These are phyloP conservation scores for Populus davidiana DNA, from an alignment of 345 rosid species.

Conservation along the genomic window DNA sequence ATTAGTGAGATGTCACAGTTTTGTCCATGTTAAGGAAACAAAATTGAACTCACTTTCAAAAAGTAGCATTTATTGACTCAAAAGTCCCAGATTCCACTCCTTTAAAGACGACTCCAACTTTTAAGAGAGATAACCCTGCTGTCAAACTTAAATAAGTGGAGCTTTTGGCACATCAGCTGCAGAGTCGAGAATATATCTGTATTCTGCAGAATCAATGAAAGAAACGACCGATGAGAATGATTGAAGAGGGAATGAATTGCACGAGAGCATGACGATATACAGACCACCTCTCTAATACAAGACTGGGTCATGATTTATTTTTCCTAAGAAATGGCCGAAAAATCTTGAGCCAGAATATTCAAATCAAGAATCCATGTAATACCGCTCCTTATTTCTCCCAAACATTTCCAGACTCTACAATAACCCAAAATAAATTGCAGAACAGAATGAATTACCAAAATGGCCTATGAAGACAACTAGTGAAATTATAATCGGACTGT, in stretches of 20 bases:
- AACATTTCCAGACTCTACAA: neutral
- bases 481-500: neutral
- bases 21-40: constrained; percentile 18
- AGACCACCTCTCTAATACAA: neutral
- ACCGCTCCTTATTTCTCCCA: neutral
- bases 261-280: neutral
- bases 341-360: too few relatives aligned
- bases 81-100: constrained; percentile 2
- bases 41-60: neutral
- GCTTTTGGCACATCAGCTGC: neutral
- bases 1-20: neutral
- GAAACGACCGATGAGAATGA: neutral
- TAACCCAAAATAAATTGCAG: too few relatives aligned
- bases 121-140: neutral
- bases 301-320: too few relatives aligned
- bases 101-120: constrained; percentile 5
- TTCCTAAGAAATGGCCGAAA: too few relatives aligned
- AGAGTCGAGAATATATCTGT: neutral
- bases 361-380: neutral
- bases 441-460: neutral
- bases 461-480: neutral
- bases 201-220: neutral
- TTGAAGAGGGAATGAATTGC: neutral
- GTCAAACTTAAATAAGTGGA: neutral
- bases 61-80: neutral